These are phyloP conservation scores for Sugiyamaella smithiae DNA, from an alignment of 805 yeast genomes.

Conservation along the genomic window DNA sequence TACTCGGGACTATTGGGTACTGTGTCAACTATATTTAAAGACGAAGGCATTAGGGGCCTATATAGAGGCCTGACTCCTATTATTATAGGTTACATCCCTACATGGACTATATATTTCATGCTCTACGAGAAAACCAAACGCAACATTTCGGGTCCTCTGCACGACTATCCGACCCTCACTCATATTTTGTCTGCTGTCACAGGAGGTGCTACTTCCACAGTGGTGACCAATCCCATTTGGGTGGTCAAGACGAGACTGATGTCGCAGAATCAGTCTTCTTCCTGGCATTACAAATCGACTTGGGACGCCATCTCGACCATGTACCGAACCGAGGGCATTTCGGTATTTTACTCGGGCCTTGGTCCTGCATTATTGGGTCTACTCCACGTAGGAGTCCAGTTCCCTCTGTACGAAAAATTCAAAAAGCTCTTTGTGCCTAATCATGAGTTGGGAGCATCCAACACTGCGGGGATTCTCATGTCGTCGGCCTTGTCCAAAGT, in stretches of 20 bases:
- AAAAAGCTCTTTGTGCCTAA: conserved; percentile 47
- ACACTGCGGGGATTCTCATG: conserved; percentile 31
- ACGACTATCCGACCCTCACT: conserved; percentile 31
- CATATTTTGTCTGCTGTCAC: conserved; percentile 65
- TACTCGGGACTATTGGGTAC: conserved; percentile 46
- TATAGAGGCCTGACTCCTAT: conserved; percentile 93
- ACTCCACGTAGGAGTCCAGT: conserved; percentile 92
- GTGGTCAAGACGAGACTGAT: conserved; percentile 92
- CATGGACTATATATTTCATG: conserved; percentile 95
- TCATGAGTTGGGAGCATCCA: conserved; percentile 18
- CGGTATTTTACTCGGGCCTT: conserved; percentile 83
- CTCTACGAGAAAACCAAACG: conserved; percentile 79
- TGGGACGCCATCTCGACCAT: conserved; percentile 79
- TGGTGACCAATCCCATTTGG: conserved; percentile 93
- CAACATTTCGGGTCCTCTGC: conserved; percentile 42
- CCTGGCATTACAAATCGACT: conserved; percentile 66
- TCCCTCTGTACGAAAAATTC: conserved; percentile 85
- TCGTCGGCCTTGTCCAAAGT: conserved; percentile 84
- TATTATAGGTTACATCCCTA: conserved; percentile 88
- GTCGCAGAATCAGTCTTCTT: conserved; percentile 47
- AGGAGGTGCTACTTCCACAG: conserved; percentile 85
- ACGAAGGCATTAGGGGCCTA: conserved; percentile 80
- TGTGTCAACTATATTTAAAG: conserved; percentile 58
- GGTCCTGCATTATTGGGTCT: conserved; percentile 89
- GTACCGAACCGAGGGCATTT: conserved; percentile 73